Evolutionary conservation across 306 rosid species (phyloP), one percentile per base, ranked within the genome.

Genomic region (Mimosa bimucronata): DNA sequence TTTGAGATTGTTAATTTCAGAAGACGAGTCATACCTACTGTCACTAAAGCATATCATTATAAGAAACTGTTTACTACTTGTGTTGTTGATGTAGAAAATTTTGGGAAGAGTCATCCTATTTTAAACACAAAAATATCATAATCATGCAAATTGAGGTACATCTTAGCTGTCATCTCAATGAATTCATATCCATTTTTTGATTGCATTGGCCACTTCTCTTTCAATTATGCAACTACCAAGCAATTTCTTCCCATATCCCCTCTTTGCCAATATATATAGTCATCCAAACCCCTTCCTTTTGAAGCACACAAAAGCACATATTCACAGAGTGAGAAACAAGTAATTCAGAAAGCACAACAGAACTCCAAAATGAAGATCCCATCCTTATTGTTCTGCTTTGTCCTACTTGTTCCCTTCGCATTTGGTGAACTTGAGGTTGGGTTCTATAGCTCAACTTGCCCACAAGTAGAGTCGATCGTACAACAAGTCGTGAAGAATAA

Each of bases 401-500:
- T 58, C 25, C 30, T 58, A 21, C 30, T 23, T 23, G 66, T 60
- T 60, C 66, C 66, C 5, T 60, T 26, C 9, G 34, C 65, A 23
- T 58, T 58, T 58, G 65, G 65, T 58, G 65, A 58, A 14, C 65
- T 58, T 25, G 31, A 58, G 31, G 14, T 58, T 58, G 65, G 31
- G 65, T 58, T 58, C 7, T 58, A 58, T 58, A 23, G 16, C 7
- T 58, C 31, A 58, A 25, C 31, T 55, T 55, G 65, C 16, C 65
- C 31, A 10, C 65, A 3, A 58, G 65, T 29, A 58, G 31, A 58
- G 65, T 58, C 65, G 30, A 10, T 58, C 11, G 65, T 58, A 23
- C 65, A 25, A 58, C 66, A 60, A 60, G 66, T 60, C 34, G 66
- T 26, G 66, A 1, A 61, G 67, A 61, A 28, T 34, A 34, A 19